Evolutionary conservation across 2,329 filamentous ascomycete species (phyloP).

Genomic region (Phyllosticta capitalensis): DNA sequence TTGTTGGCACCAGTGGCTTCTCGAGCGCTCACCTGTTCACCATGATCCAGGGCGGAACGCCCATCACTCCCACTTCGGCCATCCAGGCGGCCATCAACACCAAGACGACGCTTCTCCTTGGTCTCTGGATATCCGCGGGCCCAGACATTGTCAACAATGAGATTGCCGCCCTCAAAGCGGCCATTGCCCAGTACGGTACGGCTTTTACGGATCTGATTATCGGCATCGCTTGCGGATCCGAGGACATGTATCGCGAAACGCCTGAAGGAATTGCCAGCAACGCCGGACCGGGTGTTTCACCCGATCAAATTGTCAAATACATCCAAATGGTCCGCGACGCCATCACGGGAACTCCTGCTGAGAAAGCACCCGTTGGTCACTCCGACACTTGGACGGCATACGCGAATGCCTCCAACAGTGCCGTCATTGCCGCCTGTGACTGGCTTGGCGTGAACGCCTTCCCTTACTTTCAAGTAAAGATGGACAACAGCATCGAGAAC

Average conservation of each 20-base stretch:
- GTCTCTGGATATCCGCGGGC: slow-evolving; percentile 71
- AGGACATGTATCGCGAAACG: slow-evolving; percentile 58
- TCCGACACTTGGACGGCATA: slow-evolving; percentile 75
- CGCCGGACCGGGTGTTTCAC: slow-evolving; percentile 53
- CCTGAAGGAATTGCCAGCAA: slow-evolving; percentile 56
- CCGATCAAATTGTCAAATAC: slow-evolving; percentile 55
- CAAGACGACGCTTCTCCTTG: slow-evolving; percentile 68
- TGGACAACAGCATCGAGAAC: slow-evolving; percentile 46
- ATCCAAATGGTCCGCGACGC: slow-evolving; percentile 58
- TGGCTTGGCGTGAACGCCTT: slow-evolving; percentile 81
- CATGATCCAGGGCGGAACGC: slow-evolving; percentile 59
- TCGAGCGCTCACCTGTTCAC: slow-evolving; percentile 66
- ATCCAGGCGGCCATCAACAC: slow-evolving; percentile 77
- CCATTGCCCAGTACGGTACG: slow-evolving; percentile 59
- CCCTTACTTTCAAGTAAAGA: slow-evolving; percentile 67
- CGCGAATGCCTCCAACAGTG: slow-evolving; percentile 62
- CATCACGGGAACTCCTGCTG: slow-evolving; percentile 53
- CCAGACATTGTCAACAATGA: slow-evolving; percentile 59
- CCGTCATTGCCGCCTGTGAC: slow-evolving; percentile 60
- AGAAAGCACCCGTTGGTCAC: slow-evolving; percentile 59
- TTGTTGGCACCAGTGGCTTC: slow-evolving; percentile 57
- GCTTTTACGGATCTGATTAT: slow-evolving; percentile 58
- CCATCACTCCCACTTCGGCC: slow-evolving; percentile 54
- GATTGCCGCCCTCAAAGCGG: slow-evolving; percentile 58
- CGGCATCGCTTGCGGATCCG: slow-evolving; percentile 77